These are phyloP conservation scores for Phytophthora cactorum DNA, from an alignment of 352 stramenopile genomes.

Conservation along the genomic window DNA sequence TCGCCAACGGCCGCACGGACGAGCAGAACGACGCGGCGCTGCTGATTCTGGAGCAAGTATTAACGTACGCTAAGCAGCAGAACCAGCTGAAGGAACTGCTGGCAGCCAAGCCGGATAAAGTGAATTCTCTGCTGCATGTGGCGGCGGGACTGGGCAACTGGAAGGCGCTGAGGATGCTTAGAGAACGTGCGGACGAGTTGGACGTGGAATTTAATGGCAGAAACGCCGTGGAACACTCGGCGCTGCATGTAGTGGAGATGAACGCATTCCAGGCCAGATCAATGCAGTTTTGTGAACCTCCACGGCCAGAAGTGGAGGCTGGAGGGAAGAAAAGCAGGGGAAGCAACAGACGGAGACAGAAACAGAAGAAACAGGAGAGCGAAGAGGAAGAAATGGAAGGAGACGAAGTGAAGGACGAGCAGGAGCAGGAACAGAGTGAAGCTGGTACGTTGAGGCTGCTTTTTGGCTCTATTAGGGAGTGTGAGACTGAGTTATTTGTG, in stretches of 20 bases:
- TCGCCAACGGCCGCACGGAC: slow-evolving; percentile 59
- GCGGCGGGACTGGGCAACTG: slow-evolving; percentile 57
- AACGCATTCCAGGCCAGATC: slow-evolving; percentile 65
- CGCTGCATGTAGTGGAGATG: slow-evolving; percentile 53
- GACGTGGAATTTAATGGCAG: slow-evolving; percentile 28
- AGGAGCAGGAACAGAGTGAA: slow-evolving; percentile 38
- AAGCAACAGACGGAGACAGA: slow-evolving; percentile 5
- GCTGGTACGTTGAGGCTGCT: slow-evolving; percentile 34
- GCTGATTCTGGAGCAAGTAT: slow-evolving; percentile 45
- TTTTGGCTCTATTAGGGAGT: not conserved
- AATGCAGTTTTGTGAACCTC: slow-evolving; percentile 46
- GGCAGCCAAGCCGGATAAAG: slow-evolving; percentile 45
- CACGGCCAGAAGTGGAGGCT: slow-evolving; percentile 11
- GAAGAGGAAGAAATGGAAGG: slow-evolving; percentile 8
- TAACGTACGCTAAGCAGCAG: slow-evolving; percentile 45
- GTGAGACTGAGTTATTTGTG: not conserved
- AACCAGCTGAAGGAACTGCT: slow-evolving; percentile 41
- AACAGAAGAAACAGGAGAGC: slow-evolving; percentile 6
- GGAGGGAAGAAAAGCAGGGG: slow-evolving; percentile 11
- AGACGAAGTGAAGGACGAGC: slow-evolving; percentile 7
- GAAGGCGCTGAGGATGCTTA: slow-evolving; percentile 48
- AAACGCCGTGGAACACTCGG: slow-evolving; percentile 45
- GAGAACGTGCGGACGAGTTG: slow-evolving; percentile 30
- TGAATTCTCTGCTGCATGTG: slow-evolving; percentile 59
- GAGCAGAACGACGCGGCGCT: slow-evolving; percentile 48